Base-by-base conservation (phyloP, 495 filamentous ascomycete species). In the Chlorociboria aeruginascens region DNA sequence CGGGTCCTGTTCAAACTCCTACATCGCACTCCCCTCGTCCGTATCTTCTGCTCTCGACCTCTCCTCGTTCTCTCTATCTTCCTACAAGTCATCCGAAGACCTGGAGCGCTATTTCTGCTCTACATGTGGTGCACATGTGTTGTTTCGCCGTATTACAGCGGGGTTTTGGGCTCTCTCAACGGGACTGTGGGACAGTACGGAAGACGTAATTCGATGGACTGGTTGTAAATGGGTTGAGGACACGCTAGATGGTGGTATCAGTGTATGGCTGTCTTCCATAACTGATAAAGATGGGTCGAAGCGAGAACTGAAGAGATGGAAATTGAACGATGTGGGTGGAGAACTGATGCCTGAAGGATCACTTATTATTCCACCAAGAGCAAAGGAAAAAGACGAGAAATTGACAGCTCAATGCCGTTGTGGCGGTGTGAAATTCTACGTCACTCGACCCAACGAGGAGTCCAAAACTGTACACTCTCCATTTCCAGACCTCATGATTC, bases 51-150 rank as follows among this genome's bases (percentile, higher is more conserved):
- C 64, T 1, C 30, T 49, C 9, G 34, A 44, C 25, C 63, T 47
- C 9, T 62, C 55, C 6, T 31, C 34, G 10, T 52, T 72, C 4
- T 59, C 60, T 1, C 62, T 82, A 8, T 64, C 54, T 9, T 54
- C 58, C 32, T 85, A 83, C 51, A 58, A 69, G 51, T 68, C 72
- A 4, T 51, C 69, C 10, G 57, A 68, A 16, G 12, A n/a, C 9
- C 40, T 73, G 9, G 71, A 66, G 14, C 76, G 78, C n/a, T 75
- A 76, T 52, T 85, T 85, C 61, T 89, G 85, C 61, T 53, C 58
- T n/a, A 76, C 62, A 11, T 89, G 84, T 51, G 82, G 82, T 30
- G 75, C 77, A 25, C 79, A 84, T 52, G 65, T 79, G 51, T 78
- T 82, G 45, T 57, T 61, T 40, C 56, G 61, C 6, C 60, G 62